Percentiles rank a stretch among this genome's conserved stretches.
Conservation (phyloP, 1,284 basidiomycete genomes). For the Violaceomyces palustris region DNA sequence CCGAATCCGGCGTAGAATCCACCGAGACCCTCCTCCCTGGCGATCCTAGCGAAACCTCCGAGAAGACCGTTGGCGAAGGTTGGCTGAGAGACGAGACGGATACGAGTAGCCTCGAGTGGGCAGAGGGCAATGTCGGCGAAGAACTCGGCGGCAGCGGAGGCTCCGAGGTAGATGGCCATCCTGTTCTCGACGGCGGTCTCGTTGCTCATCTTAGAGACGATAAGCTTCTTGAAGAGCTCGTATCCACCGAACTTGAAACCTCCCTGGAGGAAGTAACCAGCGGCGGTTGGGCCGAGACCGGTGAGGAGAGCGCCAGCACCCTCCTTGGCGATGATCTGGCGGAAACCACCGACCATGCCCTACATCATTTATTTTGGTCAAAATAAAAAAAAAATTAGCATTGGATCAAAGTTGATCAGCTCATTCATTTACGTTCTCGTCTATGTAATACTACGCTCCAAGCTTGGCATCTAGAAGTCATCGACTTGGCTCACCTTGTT, state of each 20-base stretch:
- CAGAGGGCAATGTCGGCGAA: constrained; percentile 53
- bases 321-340: constrained; percentile 48
- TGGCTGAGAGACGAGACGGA: constrained; percentile 52
- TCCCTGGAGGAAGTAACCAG: constrained; percentile 53
- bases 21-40: constrained; percentile 47
- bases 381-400: neutral
- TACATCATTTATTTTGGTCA: neutral
- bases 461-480: neutral
- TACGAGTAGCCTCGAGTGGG: constrained; percentile 53
- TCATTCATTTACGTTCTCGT: constrained; percentile 62
- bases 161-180: constrained; percentile 49
- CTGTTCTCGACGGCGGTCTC: constrained; percentile 50
- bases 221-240: constrained; percentile 52
- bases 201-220: constrained; percentile 48
- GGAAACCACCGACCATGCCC: constrained; percentile 52
- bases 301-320: constrained; percentile 51
- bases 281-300: constrained; percentile 50
- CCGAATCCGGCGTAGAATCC: constrained; percentile 57
- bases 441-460: constrained; percentile 53
- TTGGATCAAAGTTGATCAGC: neutral
- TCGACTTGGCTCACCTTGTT: constrained; percentile 59
- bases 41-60: constrained; percentile 47
- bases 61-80: constrained; percentile 51
- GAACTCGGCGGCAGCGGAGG: constrained; percentile 52
- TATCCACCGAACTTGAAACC: constrained; percentile 53